phyloP scores from a whole-genome alignment of 2,329 filamentous ascomycete species.

The Claviceps pazoutovae region DNA sequence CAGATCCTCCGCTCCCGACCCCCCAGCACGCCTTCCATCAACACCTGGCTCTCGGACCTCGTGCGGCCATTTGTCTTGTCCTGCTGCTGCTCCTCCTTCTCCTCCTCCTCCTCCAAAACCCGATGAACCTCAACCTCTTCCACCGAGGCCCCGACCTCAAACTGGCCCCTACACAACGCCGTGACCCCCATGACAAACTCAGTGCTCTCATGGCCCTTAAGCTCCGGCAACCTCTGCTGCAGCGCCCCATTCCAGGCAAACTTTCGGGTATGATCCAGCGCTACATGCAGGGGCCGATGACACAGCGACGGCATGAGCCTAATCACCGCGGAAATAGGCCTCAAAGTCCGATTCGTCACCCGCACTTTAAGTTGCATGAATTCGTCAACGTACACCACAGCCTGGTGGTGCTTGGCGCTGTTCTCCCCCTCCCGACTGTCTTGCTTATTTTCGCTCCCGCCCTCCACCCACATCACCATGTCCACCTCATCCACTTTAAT shows the following conservation, averaged over 20 bases:
- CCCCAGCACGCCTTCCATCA: slow-evolving; percentile 45
- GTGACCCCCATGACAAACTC: slow-evolving; percentile 57
- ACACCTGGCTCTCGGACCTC: slow-evolving; percentile 39
- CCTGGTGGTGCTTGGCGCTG: slow-evolving; percentile 7
- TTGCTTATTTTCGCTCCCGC: neutral
- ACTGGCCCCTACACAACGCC: slow-evolving; percentile 64
- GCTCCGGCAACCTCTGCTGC: slow-evolving; percentile 54
- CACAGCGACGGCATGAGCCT: slow-evolving; percentile 65
- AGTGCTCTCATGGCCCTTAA: slow-evolving; percentile 44
- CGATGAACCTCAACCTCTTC: slow-evolving; percentile 55
- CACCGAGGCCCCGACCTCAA: slow-evolving; percentile 66
- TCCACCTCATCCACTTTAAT: slow-evolving; percentile 68
- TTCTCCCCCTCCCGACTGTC: neutral
- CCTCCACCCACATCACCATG: slow-evolving; percentile 34
- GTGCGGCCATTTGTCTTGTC: slow-evolving; percentile 18
- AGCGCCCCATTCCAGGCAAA: slow-evolving; percentile 75
- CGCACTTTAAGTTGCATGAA: slow-evolving; percentile 59
- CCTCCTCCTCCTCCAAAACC: slow-evolving; percentile 17
- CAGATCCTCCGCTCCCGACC: slow-evolving; percentile 48
- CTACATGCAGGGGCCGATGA: slow-evolving; percentile 55
- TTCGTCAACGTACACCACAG: slow-evolving; percentile 24
- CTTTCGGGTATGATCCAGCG: slow-evolving; percentile 69
- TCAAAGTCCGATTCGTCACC: slow-evolving; percentile 58
- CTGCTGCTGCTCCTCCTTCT: slow-evolving; percentile 9
- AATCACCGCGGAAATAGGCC: slow-evolving; percentile 56